phyloP scores from a whole-genome alignment of 2,329 filamentous ascomycete genomes.

The Raffaelea deltoideospora region DNA sequence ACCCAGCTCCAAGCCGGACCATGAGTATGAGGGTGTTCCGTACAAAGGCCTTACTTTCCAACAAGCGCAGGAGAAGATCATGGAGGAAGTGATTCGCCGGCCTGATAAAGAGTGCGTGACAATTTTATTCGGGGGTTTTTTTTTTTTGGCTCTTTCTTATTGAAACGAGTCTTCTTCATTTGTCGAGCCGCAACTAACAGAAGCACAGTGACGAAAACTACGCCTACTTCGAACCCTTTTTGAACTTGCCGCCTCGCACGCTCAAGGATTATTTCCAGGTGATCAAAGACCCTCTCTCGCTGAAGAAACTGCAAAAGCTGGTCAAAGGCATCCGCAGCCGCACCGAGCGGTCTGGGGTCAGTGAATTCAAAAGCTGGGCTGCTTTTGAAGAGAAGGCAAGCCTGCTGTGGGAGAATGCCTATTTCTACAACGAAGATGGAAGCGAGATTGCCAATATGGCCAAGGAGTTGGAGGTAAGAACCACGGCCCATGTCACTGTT shows the following conservation, averaged over 20 bases:
- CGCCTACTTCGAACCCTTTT: conserved; percentile 56
- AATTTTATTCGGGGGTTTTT: conserved; percentile 9
- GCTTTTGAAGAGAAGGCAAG: conserved; percentile 67
- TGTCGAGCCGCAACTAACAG: neutral
- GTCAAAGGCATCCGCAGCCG: conserved; percentile 60
- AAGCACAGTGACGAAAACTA: conserved; percentile 38
- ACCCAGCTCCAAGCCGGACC: conserved; percentile 24
- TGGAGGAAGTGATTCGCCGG: conserved; percentile 58
- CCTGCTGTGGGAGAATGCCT: conserved; percentile 76
- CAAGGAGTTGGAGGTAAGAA: conserved; percentile 59
- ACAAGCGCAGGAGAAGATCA: conserved; percentile 71
- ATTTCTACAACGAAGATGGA: conserved; percentile 80
- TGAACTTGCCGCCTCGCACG: conserved; percentile 59
- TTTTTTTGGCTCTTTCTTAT: neutral
- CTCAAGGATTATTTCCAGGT: conserved; percentile 78
- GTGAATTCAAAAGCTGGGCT: conserved; percentile 68
- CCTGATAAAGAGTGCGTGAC: conserved; percentile 43
- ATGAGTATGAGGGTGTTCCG: conserved; percentile 37
- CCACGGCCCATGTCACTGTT: neutral
- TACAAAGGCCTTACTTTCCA: conserved; percentile 67
- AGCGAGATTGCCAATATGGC: conserved; percentile 71
- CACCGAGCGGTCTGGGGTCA: conserved; percentile 43
- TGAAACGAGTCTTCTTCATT: too few species aligned
- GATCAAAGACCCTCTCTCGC: conserved; percentile 65
- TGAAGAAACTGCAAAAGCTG: conserved; percentile 63